phyloP scores from a whole-genome alignment of 805 yeast species.

The Trichomonascus vanleenenianus region DNA sequence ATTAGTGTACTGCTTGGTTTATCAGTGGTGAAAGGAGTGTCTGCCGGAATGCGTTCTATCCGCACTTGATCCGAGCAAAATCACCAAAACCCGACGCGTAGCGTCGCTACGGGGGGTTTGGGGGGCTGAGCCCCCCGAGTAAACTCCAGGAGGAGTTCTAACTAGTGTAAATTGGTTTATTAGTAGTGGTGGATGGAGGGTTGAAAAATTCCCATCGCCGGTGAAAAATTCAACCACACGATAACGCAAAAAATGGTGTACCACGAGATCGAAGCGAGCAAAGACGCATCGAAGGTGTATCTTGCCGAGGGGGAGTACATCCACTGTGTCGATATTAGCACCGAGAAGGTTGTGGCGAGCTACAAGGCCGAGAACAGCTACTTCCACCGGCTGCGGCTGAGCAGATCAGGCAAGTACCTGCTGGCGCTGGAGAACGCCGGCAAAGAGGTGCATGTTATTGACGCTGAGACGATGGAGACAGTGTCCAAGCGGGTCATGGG shows the following conservation, averaged over 20 bases:
- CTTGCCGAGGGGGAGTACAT: neutral
- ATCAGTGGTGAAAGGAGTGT: too few species aligned
- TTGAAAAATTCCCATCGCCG: neutral
- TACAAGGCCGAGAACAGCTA: slow-evolving; percentile 17
- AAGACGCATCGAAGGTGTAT: neutral
- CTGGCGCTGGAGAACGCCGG: slow-evolving; percentile 75
- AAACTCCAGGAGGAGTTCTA: too few species aligned
- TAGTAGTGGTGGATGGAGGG: too few species aligned
- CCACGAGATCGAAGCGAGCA: neutral
- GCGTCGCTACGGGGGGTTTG: too few species aligned
- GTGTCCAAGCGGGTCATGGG: slow-evolving; percentile 72
- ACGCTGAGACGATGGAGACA: slow-evolving; percentile 36
- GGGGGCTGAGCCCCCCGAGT: too few species aligned
- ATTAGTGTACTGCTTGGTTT: too few species aligned
- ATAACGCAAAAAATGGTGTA: neutral
- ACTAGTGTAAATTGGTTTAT: too few species aligned
- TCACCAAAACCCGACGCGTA: too few species aligned
- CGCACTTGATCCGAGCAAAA: too few species aligned
- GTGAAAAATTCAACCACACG: too few species aligned
- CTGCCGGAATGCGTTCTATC: too few species aligned
- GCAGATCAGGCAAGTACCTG: slow-evolving; percentile 46
- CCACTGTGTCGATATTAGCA: neutral
- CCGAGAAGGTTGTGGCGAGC: neutral
- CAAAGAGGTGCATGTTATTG: slow-evolving; percentile 65
- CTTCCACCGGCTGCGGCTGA: slow-evolving; percentile 53